These are phyloP conservation scores for Rhynchosporium secalis DNA, from an alignment of 2,329 filamentous ascomycete genomes.

Conservation along the genomic window DNA sequence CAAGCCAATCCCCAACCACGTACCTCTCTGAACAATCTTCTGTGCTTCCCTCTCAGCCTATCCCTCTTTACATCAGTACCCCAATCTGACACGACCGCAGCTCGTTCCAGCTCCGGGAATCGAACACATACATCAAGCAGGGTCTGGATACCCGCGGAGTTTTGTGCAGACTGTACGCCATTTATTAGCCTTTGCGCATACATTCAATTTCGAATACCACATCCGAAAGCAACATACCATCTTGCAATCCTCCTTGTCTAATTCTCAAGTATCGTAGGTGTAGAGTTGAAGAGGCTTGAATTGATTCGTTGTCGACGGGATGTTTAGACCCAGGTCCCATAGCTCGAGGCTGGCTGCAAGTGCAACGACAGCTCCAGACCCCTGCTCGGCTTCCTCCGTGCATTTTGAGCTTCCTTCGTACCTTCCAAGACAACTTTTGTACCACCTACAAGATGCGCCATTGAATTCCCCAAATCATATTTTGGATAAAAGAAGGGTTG, in stretches of 20 bases:
- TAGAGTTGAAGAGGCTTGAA: conserved; percentile 15
- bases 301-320: conserved; percentile 26
- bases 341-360: conserved; percentile 25
- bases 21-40: conserved; percentile 98
- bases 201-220: neutral
- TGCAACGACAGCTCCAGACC: conserved; percentile 30
- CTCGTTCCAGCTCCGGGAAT: neutral
- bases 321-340: conserved; percentile 19
- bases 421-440: neutral
- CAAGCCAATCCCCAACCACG: conserved; percentile 28
- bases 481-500: neutral
- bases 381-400: conserved; percentile 33
- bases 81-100: neutral
- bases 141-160: conserved; percentile 97
- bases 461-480: neutral
- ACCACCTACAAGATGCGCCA: neutral
- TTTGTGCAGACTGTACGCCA: conserved; percentile 80
- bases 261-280: conserved; percentile 17
- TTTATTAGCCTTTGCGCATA: conserved; percentile 26
- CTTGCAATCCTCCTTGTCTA: conserved; percentile 27
- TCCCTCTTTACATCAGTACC: conserved; percentile 37
- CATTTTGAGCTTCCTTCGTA: neutral
- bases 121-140: conserved; percentile 83
- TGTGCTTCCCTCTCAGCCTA: conserved; percentile 97
- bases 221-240: conserved; percentile 30